Evolutionary conservation across 1,284 basidiomycete species (phyloP).

Genomic region (Leccinum ponderosum): DNA sequence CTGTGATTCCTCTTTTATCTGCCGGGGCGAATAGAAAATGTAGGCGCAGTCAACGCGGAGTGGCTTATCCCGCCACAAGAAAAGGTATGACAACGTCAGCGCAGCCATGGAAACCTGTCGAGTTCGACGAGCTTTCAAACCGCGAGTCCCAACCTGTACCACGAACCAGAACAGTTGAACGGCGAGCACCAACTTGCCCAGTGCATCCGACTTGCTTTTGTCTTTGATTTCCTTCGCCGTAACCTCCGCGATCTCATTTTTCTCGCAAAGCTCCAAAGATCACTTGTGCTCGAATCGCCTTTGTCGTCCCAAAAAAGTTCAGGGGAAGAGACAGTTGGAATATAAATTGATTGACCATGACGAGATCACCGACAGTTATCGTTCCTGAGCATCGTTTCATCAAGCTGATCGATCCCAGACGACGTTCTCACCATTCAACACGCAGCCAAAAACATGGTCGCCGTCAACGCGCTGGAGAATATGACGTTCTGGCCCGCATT

Average conservation of each 20-base stretch:
- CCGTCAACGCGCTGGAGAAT: slow-evolving; percentile 89
- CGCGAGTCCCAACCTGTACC: not conserved
- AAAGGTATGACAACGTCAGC: not conserved
- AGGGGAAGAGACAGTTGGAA: slow-evolving; percentile 96
- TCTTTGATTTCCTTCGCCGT: not conserved
- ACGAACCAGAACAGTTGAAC: not conserved
- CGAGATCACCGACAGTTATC: slow-evolving; percentile 97
- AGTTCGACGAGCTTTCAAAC: not conserved
- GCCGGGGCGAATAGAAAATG: not conserved
- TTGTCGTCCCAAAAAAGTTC: slow-evolving; percentile 69
- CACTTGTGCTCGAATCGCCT: not conserved
- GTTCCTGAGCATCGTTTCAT: slow-evolving; percentile 57
- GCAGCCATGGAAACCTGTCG: not conserved
- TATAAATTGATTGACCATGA: slow-evolving; percentile 99
- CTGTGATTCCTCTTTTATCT: not conserved
- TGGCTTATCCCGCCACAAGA: slow-evolving; percentile 4
- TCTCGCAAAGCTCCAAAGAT: not conserved
- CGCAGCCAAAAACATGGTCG: slow-evolving; percentile 95
- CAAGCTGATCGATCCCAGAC: not conserved
- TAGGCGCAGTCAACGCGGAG: not conserved
- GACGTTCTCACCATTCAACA: slow-evolving; percentile 69
- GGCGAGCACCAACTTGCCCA: not conserved
- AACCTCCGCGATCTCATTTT: not conserved
- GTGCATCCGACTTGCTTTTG: not conserved
- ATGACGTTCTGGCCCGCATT: slow-evolving; percentile 98